Evolutionary conservation across 2,329 filamentous ascomycete genomes (phyloP).

Genomic region (Clonostachys chloroleuca): DNA sequence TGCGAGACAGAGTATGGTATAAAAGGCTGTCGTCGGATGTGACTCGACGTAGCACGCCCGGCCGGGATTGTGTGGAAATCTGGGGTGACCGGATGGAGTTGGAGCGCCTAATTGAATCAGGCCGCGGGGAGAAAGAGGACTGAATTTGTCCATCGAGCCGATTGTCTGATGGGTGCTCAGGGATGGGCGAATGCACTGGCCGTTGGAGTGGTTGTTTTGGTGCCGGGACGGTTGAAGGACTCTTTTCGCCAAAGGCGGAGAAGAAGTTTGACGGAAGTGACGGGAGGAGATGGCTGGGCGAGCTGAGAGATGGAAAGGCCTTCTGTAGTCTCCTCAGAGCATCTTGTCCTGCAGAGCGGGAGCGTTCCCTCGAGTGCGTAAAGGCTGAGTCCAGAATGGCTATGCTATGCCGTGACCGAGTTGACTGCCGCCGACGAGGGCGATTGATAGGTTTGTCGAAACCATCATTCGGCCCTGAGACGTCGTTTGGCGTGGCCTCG

Average conservation of each 20-base stretch:
- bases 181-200: background rate
- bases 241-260: slow-evolving; percentile 25
- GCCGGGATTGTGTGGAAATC: slow-evolving; percentile 7
- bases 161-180: no score
- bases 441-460: no score
- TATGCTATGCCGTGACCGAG: slow-evolving; percentile 7
- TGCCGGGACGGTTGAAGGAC: background rate
- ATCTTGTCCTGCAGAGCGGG: slow-evolving; percentile 52
- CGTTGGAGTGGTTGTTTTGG: background rate
- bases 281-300: slow-evolving; percentile 22
- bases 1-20: slow-evolving; percentile 69
- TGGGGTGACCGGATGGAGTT: background rate
- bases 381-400: slow-evolving; percentile 39
- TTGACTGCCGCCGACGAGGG: no score
- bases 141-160: no score
- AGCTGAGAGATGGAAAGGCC: slow-evolving; percentile 45
- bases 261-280: slow-evolving; percentile 37
- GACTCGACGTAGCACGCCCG: slow-evolving; percentile 20
- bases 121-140: background rate
- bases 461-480: no score
- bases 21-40: slow-evolving; percentile 69
- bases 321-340: slow-evolving; percentile 53
- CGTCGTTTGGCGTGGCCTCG: no score
- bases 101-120: background rate
- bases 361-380: slow-evolving; percentile 39